Conservation (phyloP, 2,329 filamentous ascomycete genomes). For the Aspergillus sp. region DNA sequence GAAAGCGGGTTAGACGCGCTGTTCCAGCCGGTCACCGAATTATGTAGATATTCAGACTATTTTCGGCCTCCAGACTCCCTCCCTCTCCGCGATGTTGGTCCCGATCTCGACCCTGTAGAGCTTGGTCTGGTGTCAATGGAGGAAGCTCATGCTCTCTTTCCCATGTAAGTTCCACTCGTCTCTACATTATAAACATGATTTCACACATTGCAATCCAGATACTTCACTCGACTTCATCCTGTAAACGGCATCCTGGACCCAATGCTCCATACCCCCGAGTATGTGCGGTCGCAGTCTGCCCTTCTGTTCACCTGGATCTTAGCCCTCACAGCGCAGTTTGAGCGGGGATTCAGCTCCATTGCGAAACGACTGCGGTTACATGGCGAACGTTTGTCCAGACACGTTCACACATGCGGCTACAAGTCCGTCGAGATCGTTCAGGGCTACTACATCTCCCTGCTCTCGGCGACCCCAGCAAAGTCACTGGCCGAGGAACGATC, state of each 20-base stretch:
- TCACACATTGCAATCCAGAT: constrained; percentile 12
- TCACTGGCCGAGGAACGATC: constrained; percentile 25
- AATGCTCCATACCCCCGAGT: constrained; percentile 26
- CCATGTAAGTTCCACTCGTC: constrained; percentile 19
- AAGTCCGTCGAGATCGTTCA: constrained; percentile 33
- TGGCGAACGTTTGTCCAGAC: constrained; percentile 27
- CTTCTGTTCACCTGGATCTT: constrained; percentile 33
- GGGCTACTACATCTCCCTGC: constrained; percentile 31
- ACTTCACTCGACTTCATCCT: constrained; percentile 27
- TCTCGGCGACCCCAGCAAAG: constrained; percentile 27
- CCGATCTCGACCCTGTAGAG: constrained; percentile 29
- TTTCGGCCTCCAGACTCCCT: constrained; percentile 14
- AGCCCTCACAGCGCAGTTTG: constrained; percentile 30
- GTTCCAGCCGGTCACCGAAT: not conserved
- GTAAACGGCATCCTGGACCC: constrained; percentile 33
- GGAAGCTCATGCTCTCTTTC: constrained; percentile 24
- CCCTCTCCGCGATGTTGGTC: constrained; percentile 22
- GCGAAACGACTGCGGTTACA: constrained; percentile 26
- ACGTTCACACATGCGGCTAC: constrained; percentile 27
- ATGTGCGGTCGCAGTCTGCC: constrained; percentile 25
- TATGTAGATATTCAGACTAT: constrained; percentile 16
- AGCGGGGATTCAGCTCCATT: constrained; percentile 18
- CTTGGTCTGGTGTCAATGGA: constrained; percentile 29
- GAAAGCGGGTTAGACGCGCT: constrained; percentile 22
- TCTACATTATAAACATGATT: not conserved